These are phyloP conservation scores for Phoma sp. DNA, from an alignment of 2,329 filamentous ascomycete species.

Conservation along the genomic window DNA sequence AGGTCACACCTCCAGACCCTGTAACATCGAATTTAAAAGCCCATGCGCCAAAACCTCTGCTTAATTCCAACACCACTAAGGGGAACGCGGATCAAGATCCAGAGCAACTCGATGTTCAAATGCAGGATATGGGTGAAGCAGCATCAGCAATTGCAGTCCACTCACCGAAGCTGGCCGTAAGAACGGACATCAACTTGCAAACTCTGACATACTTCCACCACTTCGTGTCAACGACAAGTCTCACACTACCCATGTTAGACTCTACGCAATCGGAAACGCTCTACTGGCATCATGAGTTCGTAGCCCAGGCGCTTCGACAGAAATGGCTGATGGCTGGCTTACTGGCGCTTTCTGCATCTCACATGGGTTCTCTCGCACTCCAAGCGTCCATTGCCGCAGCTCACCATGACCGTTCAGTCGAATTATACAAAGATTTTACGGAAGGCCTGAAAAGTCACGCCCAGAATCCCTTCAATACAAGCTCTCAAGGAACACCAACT, in stretches of 20 bases:
- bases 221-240: conserved; percentile 17
- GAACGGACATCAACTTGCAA: conserved; percentile 24
- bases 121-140: too few species aligned
- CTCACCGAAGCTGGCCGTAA: too few species aligned
- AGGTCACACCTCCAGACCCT: conserved; percentile 34
- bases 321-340: conserved; percentile 40
- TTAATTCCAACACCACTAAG: neutral
- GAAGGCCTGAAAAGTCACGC: neutral
- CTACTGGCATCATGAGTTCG: conserved; percentile 33
- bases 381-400: neutral
- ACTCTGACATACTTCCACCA: conserved; percentile 38
- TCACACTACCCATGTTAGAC: neutral
- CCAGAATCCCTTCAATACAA: neutral
- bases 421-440: neutral
- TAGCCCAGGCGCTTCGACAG: conserved; percentile 25
- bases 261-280: neutral
- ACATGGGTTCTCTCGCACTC: conserved; percentile 21
- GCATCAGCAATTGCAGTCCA: too few species aligned
- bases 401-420: neutral
- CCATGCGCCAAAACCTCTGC: neutral
- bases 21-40: neutral
- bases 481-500: neutral
- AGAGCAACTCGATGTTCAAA: too few species aligned
- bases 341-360: conserved; percentile 31
- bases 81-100: too few species aligned